Evolutionary conservation across 202 grass and related monocot species (phyloP), one percentile per base, ranked within the genome.

Genomic region (Cymbopogon flexuosus): DNA sequence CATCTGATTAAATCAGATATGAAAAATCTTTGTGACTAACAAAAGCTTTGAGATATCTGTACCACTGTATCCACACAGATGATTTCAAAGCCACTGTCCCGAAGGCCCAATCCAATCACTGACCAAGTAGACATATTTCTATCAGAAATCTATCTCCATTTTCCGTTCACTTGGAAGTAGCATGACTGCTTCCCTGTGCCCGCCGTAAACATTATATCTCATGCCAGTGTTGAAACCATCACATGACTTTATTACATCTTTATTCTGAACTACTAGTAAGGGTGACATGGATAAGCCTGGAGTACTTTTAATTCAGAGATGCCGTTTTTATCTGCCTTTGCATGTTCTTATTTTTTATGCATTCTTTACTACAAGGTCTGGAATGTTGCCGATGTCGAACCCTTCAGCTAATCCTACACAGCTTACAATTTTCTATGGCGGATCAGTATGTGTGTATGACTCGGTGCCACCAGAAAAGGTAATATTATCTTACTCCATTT

Each of bases 381-480:
- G 3, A 6, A 36, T 36, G 35, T 36, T 36, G 4, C 35, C 35
- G 0, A 36, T 36, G 35, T 36, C 4, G 5, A 36, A 36, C 1
- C 35, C 35, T 36, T 36, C 5, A 36, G 35, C 35, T 36, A 36
- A 36, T 36, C 4, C 4, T 0, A 5, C 35, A 36, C 35, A 36
- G 35, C 35, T 36, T 36, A 36, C 35, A 36, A 36, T 36, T 36
- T 36, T 36, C 35, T 36, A 36, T 36, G 35, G 35, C 6, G 35
- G 35, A 36, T 45, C 11, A 45, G 3, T 45, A 45, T 45, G 42
- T 72, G 90, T 97, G 29, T 97, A 87, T 82, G 90, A 97, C 35
- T 88, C 86, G 21, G 76, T 97, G 45, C 79, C 92, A 23, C 84
- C 81, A 66, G 92, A 93, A 81, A 97, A 93, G 91, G 94, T 97